Evolutionary conservation across 306 rosid species (phyloP).

Genomic region (Vachellia collinsii): DNA sequence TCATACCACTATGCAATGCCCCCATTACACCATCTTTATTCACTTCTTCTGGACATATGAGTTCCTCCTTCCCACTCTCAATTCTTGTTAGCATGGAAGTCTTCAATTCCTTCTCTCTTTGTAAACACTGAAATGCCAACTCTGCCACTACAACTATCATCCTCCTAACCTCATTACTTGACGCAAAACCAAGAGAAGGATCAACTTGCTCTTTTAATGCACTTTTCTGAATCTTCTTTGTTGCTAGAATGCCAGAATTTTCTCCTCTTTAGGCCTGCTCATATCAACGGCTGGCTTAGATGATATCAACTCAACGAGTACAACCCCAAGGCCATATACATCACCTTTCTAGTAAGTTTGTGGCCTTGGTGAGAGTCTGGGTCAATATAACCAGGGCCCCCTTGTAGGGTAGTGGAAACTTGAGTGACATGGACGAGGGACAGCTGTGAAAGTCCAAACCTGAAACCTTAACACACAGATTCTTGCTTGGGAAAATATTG

Average conservation of each 20-base stretch:
- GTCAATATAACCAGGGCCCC: too few species aligned
- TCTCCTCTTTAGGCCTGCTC: slow-evolving; percentile 50
- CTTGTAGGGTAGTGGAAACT: too few species aligned
- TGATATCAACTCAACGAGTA: slow-evolving; percentile 1
- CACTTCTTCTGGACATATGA: slow-evolving; percentile 29
- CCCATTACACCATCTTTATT: slow-evolving; percentile 11
- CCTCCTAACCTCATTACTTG: slow-evolving; percentile 37
- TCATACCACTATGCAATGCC: slow-evolving; percentile 17
- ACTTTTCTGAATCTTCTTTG: slow-evolving; percentile 43
- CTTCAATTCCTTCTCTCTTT: slow-evolving; percentile 65
- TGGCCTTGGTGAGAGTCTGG: neutral
- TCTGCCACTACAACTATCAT: slow-evolving; percentile 62
- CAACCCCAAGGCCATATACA: neutral
- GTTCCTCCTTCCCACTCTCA: slow-evolving; percentile 41
- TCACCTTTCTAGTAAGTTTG: neutral
- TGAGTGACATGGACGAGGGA: too few species aligned
- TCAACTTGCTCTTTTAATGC: slow-evolving; percentile 47
- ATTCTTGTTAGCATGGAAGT: slow-evolving; percentile 71
- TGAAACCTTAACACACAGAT: too few species aligned
- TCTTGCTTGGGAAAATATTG: too few species aligned
- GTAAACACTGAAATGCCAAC: slow-evolving; percentile 78
- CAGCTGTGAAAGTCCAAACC: too few species aligned
- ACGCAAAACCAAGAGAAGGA: slow-evolving; percentile 46
- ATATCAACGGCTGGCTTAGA: slow-evolving; percentile 51
- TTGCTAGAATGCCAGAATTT: slow-evolving; percentile 55